phyloP scores from a whole-genome alignment of 192 early-diverging fungal genomes.

The Phycomyces nitens region DNA sequence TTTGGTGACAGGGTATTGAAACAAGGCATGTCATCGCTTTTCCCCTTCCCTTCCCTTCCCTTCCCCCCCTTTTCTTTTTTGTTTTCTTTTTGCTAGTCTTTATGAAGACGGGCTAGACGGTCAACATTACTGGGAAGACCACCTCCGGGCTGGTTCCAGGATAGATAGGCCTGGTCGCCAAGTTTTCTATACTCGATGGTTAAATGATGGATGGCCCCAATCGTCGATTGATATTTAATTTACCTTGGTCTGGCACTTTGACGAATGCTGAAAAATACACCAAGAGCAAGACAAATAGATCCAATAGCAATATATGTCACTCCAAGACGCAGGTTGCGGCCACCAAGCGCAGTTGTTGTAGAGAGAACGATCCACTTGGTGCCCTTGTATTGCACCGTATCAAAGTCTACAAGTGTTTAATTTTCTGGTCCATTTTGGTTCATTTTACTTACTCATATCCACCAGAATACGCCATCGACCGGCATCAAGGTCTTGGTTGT shows the following conservation, averaged over 20 bases:
- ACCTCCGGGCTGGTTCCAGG: slow-evolving; percentile 81
- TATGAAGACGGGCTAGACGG: slow-evolving; percentile 2
- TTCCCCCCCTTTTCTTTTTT: background rate
- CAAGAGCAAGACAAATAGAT: slow-evolving; percentile 82
- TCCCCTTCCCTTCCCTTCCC: no score
- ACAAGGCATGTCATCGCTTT: no score
- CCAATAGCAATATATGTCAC: slow-evolving; percentile 93
- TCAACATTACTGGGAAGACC: slow-evolving; percentile 19
- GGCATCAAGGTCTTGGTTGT: slow-evolving; percentile 48
- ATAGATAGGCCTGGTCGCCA: slow-evolving; percentile 91
- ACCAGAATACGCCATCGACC: slow-evolving; percentile 71
- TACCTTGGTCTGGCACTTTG: slow-evolving; percentile 90
- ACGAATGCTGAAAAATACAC: slow-evolving; percentile 80
- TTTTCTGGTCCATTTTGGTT: no score
- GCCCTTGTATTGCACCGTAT: slow-evolving; percentile 81
- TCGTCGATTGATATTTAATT: background rate
- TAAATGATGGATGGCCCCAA: background rate
- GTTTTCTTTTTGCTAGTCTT: background rate
- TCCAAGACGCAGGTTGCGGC: slow-evolving; percentile 95
- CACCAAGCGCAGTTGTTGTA: slow-evolving; percentile 90
- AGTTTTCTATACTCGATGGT: slow-evolving; percentile 58
- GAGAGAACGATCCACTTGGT: slow-evolving; percentile 95
- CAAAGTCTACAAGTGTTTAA: slow-evolving; percentile 69
- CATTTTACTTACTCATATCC: slow-evolving; percentile 68
- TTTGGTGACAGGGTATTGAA: no score